Evolutionary conservation across 371 early-diverging fungal genomes (phyloP).

Genomic region (Syncephalastrum sp.): DNA sequence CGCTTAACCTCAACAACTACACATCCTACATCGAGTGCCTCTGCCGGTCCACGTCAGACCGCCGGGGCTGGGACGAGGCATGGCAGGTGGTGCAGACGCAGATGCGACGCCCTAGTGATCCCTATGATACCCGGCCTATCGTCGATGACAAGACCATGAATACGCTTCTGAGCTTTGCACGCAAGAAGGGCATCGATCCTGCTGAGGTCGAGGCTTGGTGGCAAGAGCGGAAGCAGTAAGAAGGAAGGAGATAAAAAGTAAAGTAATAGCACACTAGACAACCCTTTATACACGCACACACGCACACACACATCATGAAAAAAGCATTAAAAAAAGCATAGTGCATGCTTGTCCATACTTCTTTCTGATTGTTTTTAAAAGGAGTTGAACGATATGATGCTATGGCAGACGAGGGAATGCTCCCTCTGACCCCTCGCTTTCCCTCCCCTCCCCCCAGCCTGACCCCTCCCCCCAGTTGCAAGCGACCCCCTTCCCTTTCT

Average conservation of each 20-base stretch:
- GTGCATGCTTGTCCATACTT: background rate
- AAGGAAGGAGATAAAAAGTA: slow-evolving; percentile 18
- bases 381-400: background rate
- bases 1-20: slow-evolving; percentile 39
- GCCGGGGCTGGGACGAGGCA: slow-evolving; percentile 34
- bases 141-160: slow-evolving; percentile 42
- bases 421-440: background rate
- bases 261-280: slow-evolving; percentile 4
- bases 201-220: slow-evolving; percentile 14
- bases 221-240: too few species aligned
- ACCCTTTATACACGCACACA: background rate
- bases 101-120: slow-evolving; percentile 19
- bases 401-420: too few species aligned
- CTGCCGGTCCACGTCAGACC: slow-evolving; percentile 26
- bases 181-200: slow-evolving; percentile 23
- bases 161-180: slow-evolving; percentile 42
- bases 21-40: slow-evolving; percentile 48
- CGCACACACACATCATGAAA: slow-evolving; percentile 4
- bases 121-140: slow-evolving; percentile 10
- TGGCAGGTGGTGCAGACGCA: slow-evolving; percentile 18
- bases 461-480: slow-evolving; percentile 2
- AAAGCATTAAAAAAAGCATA: background rate
- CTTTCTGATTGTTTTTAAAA: background rate
- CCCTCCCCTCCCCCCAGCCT: background rate
- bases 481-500: slow-evolving; percentile 9